These are phyloP conservation scores for Ulmus americana DNA, from an alignment of 331 rosid species.

Conservation along the genomic window DNA sequence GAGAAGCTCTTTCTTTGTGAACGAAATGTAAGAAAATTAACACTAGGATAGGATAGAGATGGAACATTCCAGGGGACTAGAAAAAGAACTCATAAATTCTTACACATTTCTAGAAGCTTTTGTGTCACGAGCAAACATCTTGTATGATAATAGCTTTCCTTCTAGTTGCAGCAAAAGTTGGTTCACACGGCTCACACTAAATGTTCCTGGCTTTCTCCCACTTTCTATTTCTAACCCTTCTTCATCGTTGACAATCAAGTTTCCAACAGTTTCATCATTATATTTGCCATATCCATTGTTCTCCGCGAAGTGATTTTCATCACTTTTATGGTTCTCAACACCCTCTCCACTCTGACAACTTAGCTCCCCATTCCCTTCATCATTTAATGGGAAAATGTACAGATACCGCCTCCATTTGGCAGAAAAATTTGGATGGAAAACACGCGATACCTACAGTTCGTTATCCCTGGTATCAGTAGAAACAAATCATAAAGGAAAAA, in stretches of 20 bases:
- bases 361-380: slow-evolving; percentile 37
- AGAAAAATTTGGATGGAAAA: slow-evolving; percentile 87
- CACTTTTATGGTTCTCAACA: slow-evolving; percentile 22
- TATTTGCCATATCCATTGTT: slow-evolving; percentile 18
- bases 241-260: slow-evolving; percentile 10
- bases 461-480: slow-evolving; percentile 14
- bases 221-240: slow-evolving; percentile 35
- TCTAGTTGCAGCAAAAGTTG: slow-evolving; percentile 62
- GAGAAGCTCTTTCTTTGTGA: slow-evolving; percentile 8
- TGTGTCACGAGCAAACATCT: slow-evolving; percentile 95
- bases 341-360: slow-evolving; percentile 31
- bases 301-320: slow-evolving; percentile 20
- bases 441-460: slow-evolving; percentile 69
- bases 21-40: too few species aligned
- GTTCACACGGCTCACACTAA: slow-evolving; percentile 60
- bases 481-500: not conserved
- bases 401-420: slow-evolving; percentile 94
- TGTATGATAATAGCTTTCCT: slow-evolving; percentile 82
- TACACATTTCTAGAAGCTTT: slow-evolving; percentile 91
- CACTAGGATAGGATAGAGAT: too few species aligned
- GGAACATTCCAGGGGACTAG: not conserved
- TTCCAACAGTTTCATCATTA: slow-evolving; percentile 11
- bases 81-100: slow-evolving; percentile 29
- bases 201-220: slow-evolving; percentile 42
- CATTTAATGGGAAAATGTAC: slow-evolving; percentile 67